These are phyloP conservation scores for Mucor racemosus DNA, from an alignment of 371 early-diverging fungal genomes.

Conservation along the genomic window DNA sequence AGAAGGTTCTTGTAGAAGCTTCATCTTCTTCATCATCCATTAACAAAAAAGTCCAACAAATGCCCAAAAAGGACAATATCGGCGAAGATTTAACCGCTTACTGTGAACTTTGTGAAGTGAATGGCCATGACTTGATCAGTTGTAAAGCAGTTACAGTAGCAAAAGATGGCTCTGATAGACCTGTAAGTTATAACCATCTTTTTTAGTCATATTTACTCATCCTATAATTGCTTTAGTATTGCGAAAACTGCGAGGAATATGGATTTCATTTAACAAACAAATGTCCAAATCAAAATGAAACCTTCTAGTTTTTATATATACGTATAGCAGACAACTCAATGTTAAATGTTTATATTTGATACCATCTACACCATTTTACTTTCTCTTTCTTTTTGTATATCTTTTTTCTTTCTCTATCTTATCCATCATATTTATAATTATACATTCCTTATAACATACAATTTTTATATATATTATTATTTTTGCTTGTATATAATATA, in stretches of 20 bases:
- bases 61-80: not conserved
- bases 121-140: slow-evolving; percentile 70
- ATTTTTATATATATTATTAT: not conserved
- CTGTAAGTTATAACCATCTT: slow-evolving; percentile 14
- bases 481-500: slow-evolving; percentile 2
- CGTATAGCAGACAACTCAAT: not conserved
- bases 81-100: slow-evolving; percentile 32
- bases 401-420: not conserved
- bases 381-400: not conserved
- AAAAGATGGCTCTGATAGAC: slow-evolving; percentile 14
- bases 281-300: slow-evolving; percentile 70
- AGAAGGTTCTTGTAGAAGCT: slow-evolving; percentile 7
- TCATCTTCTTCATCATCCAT: slow-evolving; percentile 5
- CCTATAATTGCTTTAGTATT: slow-evolving; percentile 47
- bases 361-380: not conserved
- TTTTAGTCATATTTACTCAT: not conserved
- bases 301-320: slow-evolving; percentile 39
- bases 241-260: slow-evolving; percentile 74
- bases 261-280: slow-evolving; percentile 67
- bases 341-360: slow-evolving; percentile 14
- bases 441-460: not conserved
- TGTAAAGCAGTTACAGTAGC: slow-evolving; percentile 41
- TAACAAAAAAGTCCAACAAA: slow-evolving; percentile 11
- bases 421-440: not conserved
- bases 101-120: slow-evolving; percentile 73